Evolutionary conservation across 768 basidiomycete genomes (phyloP).

Genomic region (Leccinum longicurvipes): DNA sequence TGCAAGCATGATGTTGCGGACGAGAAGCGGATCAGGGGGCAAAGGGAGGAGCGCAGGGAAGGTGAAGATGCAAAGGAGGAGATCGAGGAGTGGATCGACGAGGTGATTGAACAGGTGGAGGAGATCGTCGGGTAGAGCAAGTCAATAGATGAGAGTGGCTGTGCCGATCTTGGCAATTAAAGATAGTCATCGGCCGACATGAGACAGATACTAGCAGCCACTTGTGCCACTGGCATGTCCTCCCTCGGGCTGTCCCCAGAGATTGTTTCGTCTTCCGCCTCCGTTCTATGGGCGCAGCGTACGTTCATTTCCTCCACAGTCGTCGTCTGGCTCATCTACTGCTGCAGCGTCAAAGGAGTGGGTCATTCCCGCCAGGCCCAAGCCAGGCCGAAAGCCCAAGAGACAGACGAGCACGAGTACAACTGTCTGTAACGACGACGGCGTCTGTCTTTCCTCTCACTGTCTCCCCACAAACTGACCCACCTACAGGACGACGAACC

Average conservation of each 20-base stretch:
- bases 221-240: conserved; percentile 27
- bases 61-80: conserved; percentile 73
- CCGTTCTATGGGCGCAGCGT: conserved; percentile 78
- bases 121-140: conserved; percentile 52
- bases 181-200: background rate
- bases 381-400: conserved; percentile 87
- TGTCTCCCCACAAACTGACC: conserved; percentile 6
- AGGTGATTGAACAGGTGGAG: conserved; percentile 89
- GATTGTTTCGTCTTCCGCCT: conserved; percentile 39
- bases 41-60: conserved; percentile 31
- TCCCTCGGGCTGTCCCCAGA: conserved; percentile 28
- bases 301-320: conserved; percentile 14
- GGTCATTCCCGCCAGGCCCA: conserved; percentile 83
- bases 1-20: conserved; percentile 66
- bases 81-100: conserved; percentile 93
- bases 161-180: conserved; percentile 4
- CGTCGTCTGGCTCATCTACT: background rate
- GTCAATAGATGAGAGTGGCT: conserved; percentile 20
- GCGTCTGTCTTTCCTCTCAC: conserved; percentile 39
- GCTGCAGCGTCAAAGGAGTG: conserved; percentile 79
- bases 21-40: conserved; percentile 42
- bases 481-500: conserved; percentile 40
- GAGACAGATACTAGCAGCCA: background rate
- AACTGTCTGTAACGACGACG: conserved; percentile 38
- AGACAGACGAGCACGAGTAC: conserved; percentile 44